Conservation (phyloP, 306 rosid species). For the Styphnolobium japonicum region DNA sequence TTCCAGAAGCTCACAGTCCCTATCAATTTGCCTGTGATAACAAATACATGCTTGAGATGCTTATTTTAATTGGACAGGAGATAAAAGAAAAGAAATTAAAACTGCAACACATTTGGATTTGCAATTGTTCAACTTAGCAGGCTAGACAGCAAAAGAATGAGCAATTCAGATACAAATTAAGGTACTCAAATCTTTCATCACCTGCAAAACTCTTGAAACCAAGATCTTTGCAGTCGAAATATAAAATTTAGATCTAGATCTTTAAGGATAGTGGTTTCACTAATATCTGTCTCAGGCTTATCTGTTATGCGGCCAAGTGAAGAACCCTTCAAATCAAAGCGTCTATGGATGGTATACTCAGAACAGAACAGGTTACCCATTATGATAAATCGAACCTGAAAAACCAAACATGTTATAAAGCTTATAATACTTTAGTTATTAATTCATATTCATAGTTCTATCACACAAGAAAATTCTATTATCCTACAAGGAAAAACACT, state of each 20-base stretch:
- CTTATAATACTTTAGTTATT: neutral
- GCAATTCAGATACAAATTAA: neutral
- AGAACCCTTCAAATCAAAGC: slow-evolving; percentile 79
- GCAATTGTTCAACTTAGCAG: neutral
- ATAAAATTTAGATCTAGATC: slow-evolving; percentile 80
- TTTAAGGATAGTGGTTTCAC: slow-evolving; percentile 76
- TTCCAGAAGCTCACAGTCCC: slow-evolving; percentile 83
- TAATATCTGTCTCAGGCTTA: slow-evolving; percentile 65
- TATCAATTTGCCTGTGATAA: slow-evolving; percentile 66
- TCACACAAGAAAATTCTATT: neutral
- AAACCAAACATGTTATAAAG: neutral
- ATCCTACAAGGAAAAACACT: neutral
- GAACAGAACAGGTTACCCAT: slow-evolving; percentile 82
- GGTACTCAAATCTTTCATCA: slow-evolving; percentile 19
- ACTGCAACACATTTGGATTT: neutral
- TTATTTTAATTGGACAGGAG: neutral
- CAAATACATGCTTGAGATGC: neutral
- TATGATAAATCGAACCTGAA: slow-evolving; percentile 74
- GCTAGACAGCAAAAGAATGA: neutral
- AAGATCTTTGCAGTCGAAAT: slow-evolving; percentile 58
- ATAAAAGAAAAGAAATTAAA: neutral
- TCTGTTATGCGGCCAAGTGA: slow-evolving; percentile 71
- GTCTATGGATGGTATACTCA: slow-evolving; percentile 67
- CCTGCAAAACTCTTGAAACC: slow-evolving; percentile 88
- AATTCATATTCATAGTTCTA: neutral